These are phyloP conservation scores for Penicillium sp. DNA, from an alignment of 2,329 filamentous ascomycete genomes.

Conservation along the genomic window DNA sequence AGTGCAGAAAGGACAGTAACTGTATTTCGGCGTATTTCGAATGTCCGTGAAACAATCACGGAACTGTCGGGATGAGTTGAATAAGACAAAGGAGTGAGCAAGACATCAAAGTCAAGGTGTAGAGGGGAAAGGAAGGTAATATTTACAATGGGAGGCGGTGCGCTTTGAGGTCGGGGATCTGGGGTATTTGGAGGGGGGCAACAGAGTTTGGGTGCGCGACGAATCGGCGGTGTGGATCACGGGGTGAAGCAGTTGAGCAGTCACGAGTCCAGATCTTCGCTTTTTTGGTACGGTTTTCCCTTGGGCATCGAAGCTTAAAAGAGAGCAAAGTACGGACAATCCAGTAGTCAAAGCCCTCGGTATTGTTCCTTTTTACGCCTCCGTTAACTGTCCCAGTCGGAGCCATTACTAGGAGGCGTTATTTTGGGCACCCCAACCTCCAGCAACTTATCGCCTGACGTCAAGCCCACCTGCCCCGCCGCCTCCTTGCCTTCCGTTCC, in stretches of 20 bases:
- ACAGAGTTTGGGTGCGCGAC: constrained; percentile 1
- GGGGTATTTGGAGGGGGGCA: constrained; percentile 12
- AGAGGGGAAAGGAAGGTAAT: not conserved
- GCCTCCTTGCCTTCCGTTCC: constrained; percentile 8
- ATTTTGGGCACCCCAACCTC: constrained; percentile 5
- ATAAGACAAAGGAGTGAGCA: not conserved
- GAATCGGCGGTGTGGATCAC: constrained; percentile 32
- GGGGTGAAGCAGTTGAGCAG: constrained; percentile 3
- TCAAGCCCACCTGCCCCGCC: constrained; percentile 9
- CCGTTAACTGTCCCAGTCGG: not conserved
- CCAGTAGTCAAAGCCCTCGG: not conserved
- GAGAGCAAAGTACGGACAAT: not conserved
- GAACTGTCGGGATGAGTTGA: not conserved
- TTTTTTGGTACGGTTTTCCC: not conserved
- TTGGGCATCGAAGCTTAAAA: constrained; percentile 9
- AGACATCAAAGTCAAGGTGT: not conserved
- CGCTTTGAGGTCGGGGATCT: constrained; percentile 9
- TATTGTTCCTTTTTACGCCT: not conserved
- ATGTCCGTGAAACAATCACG: not conserved
- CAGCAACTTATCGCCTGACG: constrained; percentile 14
- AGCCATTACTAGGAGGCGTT: not conserved
- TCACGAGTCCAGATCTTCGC: constrained; percentile 4
- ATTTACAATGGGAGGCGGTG: not conserved
- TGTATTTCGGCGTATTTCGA: not conserved
- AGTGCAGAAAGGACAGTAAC: constrained; percentile 4